Evolutionary conservation across 352 stramenopile genomes (phyloP), one percentile per base, ranked within the genome.

Genomic region (Pythium myriotylum): DNA sequence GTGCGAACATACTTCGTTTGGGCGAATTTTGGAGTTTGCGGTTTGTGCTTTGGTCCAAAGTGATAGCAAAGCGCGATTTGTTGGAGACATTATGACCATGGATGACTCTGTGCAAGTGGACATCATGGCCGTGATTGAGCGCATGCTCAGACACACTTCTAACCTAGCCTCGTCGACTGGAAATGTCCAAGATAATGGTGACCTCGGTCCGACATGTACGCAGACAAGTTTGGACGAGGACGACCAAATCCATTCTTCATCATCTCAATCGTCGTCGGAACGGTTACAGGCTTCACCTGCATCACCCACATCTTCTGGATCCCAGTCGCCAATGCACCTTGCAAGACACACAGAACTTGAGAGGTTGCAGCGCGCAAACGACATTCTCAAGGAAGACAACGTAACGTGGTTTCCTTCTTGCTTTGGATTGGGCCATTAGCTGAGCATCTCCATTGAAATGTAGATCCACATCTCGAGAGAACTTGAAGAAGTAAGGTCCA

Each of bases 101-200:
- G 67, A 81, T 39, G 73, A 84, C n/a, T 66, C 52, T 0, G 76
- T 84, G 5, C 82, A 91, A 55, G 71, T 74, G 2, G 72, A 88
- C 54, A 67, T 91, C n/a, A 89, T 89, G 75, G 52, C 55, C 0
- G 71, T 77, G n/a, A 89, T 91, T 42, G 80, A 91, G 49, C 73
- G 65, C 23, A 67, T 84, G 8, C 74, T 89, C 64, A 45, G 4
- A 40, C 60, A 51, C 12, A 65, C 59, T 3, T 42, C 61, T 62
- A 49, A 46, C 37, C 48, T 43, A 22, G 12, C 12, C 41, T 12
- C n/a, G 37, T 57, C 23, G 13, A 43, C n/a, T 51, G 32, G 7
- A 40, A n/a, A 42, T 9, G 13, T 19, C 14, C 23, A 35, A 32
- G 23, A 54, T 19, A 47, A 72, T 16, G 46, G 12, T 22, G 27